Conservation (phyloP, 441 rosid species). For the Monsonia emarginata region DNA sequence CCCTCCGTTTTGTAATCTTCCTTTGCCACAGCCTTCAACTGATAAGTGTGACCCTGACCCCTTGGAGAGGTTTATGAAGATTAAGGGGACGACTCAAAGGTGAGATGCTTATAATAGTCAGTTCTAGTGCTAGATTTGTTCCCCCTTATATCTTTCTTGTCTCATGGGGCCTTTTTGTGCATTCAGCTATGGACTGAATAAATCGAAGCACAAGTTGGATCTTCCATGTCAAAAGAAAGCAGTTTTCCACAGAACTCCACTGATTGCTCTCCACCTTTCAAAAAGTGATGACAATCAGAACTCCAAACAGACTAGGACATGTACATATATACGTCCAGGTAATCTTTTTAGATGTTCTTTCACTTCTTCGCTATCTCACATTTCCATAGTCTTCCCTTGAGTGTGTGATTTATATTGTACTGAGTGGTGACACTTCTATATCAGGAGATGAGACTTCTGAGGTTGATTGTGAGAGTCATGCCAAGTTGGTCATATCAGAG, state of each 20-base stretch:
- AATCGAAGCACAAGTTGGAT: conserved; percentile 12
- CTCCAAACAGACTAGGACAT: conserved; percentile 8
- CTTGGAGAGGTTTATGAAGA: conserved; percentile 17
- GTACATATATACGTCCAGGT: conserved; percentile 3
- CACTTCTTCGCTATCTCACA: neutral
- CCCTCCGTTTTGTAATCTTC: neutral
- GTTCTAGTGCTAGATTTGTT: neutral
- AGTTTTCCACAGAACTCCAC: neutral
- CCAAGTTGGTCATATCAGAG: conserved; percentile 14
- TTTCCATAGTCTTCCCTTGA: neutral
- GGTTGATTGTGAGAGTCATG: neutral
- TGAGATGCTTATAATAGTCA: neutral
- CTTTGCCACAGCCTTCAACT: neutral
- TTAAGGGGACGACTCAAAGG: conserved; percentile 18
- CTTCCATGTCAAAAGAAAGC: neutral
- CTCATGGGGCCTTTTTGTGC: conserved; percentile 1
- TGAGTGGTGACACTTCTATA: neutral
- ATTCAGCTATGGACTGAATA: conserved; percentile 18
- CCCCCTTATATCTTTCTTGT: neutral
- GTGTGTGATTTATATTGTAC: neutral
- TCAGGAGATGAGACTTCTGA: conserved; percentile 1
- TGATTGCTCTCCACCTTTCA: conserved; percentile 5
- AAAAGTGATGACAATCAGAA: conserved; percentile 2
- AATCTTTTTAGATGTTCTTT: neutral
- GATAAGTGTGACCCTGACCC: neutral